Evolutionary conservation across 2,329 filamentous ascomycete species (phyloP), one percentile per base, ranked within the genome.

Genomic region (Fonsecaea multimorphosa): DNA sequence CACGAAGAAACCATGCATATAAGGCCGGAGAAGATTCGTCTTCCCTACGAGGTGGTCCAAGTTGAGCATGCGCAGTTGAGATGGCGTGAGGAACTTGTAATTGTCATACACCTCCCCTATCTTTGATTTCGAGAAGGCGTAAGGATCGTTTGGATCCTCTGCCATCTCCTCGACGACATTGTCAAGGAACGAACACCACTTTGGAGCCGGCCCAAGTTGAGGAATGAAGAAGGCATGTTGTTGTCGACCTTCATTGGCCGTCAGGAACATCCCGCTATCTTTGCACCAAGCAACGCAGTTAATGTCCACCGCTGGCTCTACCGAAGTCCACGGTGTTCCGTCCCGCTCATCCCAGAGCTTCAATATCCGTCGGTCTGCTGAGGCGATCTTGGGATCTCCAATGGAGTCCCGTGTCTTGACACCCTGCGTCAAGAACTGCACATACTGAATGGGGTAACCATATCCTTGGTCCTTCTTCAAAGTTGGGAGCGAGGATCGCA

Each of bases 1-100:
- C 56, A 99, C 93, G 80, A 99, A 99, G 84, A 95, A 98, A 72
- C 95, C 96, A 77, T 99, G 95, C 96, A 99, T 99, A 76, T 99
- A 99, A 51, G 95, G 95, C 52, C 94, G 86, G 46, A 99, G 82
- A 22, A 98, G 82, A 74, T 91, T 95, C 31, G 93, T 96, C 73
- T 92, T 93, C 70, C 94, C 94, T 64, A 99, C 86, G 55, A 99
- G 84, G 76, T 98, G 94, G 60, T 91, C 89, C 74, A 99, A 79
- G 76, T 92, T 96, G 71, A 99, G 86, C 38, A 89, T 87, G 73
- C 91, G 91, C 60, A 99, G 84, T 77, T 99, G 93, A 51, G 91
- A 88, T 67, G 92, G 78, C 1, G 94, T 97, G 75, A 99, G 83
- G 86, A 99, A 99, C 80, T 98, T 99, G 87, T 94, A 98, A 79